Base-by-base conservation (phyloP, 2,329 filamentous ascomycete species). In the Colletotrichum sp. region DNA sequence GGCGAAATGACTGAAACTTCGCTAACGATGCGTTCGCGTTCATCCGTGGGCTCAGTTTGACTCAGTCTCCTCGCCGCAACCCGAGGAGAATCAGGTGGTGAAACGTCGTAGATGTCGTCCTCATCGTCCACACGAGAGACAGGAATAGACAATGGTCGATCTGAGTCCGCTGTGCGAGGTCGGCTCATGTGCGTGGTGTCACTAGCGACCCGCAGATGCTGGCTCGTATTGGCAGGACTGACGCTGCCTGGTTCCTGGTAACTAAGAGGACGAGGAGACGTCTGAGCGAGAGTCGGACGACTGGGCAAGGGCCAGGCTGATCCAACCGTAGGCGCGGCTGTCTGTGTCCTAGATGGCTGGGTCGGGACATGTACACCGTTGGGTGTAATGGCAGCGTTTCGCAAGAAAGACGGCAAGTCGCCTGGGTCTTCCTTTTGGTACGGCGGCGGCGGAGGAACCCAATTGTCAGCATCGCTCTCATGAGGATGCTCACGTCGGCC, bases 381-480 rank as follows among this genome's bases (percentile, higher is more conserved):
- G 24, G 87, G 86, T 64, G 86, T 82, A 63, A 89, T 83, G 36
- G 86, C 81, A 39, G 87, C 84, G 69, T 90, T 88, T 34, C 90
- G 89, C 77, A 92, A 78, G 77, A 92, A 92, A 4, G 86, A 88
- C 2, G 91, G 90, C 71, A 91, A 78, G 79, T 91, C 90, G 12
- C 87, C 88, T 1, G 90, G 90, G 64, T 92, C 90, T 1, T 94
- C 92, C 71, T 91, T 90, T 55, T 92, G 91, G 80, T 98, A 98
- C 1, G 95, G 95, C 5, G 95, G 95, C 10, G 95, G 95, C 7
- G 95, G 95, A 7, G 95, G 94, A 6, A 96, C 94, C 95, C 95
- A 98, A 80, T 96, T 95, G 80, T 97, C 95, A 6, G 95, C 95
- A 82, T 97, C 95, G 78, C 95, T 96, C 84, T 97, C 95, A 83